Conservation (phyloP, 495 filamentous ascomycete genomes). For the Copromyces sp. region DNA sequence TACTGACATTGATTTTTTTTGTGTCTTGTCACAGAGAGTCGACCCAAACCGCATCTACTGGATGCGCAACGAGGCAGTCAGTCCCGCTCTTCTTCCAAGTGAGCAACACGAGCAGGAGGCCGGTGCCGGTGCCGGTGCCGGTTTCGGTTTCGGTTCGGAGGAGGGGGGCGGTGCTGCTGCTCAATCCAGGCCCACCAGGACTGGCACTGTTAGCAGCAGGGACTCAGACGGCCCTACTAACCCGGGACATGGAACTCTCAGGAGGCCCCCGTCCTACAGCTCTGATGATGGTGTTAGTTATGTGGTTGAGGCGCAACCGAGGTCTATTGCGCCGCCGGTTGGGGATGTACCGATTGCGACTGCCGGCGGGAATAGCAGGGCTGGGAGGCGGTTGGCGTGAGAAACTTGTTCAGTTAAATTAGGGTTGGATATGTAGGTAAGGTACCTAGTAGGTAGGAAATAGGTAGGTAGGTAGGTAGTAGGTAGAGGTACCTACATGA, state of each 20-base stretch:
- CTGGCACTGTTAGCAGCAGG: slow-evolving; percentile 4
- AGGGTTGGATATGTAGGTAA: too few relatives aligned
- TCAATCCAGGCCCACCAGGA: neutral
- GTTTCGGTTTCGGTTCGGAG: neutral
- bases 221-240: neutral
- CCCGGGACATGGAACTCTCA: slow-evolving; percentile 9
- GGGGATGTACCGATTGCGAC: slow-evolving; percentile 30
- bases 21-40: slow-evolving; percentile 42
- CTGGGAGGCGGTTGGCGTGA: slow-evolving; percentile 10
- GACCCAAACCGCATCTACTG: slow-evolving; percentile 75
- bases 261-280: slow-evolving; percentile 58
- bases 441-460: too few relatives aligned
- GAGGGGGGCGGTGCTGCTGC: neutral
- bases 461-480: too few relatives aligned
- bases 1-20: slow-evolving; percentile 1
- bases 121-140: too few relatives aligned
- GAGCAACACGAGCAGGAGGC: neutral
- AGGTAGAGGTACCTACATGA: too few relatives aligned
- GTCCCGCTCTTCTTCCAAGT: neutral
- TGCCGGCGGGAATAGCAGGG: slow-evolving; percentile 21
- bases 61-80: slow-evolving; percentile 46
- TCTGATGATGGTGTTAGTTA: slow-evolving; percentile 65
- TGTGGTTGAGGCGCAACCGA: slow-evolving; percentile 50
- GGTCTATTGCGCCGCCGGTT: slow-evolving; percentile 40
- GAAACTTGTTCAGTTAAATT: neutral